phyloP scores from a whole-genome alignment of 75 land plant genomes.

The Isoetes taiwanensis region DNA sequence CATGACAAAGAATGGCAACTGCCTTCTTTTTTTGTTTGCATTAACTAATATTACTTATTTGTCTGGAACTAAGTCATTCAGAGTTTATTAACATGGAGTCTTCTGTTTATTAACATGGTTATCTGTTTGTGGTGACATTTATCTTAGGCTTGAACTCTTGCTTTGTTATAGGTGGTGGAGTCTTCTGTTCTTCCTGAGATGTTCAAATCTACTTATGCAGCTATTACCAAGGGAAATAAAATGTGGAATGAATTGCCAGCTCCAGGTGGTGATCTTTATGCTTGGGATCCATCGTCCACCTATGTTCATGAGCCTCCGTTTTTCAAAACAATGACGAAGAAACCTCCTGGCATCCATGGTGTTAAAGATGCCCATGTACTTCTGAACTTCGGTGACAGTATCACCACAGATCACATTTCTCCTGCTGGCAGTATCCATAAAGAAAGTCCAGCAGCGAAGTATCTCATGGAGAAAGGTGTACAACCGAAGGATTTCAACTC shows the following conservation, averaged over 20 bases:
- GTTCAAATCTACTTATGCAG: conserved; percentile 72
- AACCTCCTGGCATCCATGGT: conserved; percentile 74
- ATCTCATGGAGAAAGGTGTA: conserved; percentile 71
- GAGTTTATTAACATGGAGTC: not conserved
- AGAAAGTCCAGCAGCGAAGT: conserved; percentile 90
- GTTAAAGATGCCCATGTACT: conserved; percentile 81
- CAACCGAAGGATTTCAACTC: conserved; percentile 76
- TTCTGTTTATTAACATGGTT: not conserved
- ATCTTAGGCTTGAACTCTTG: not conserved
- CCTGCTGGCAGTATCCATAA: conserved; percentile 91
- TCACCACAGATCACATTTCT: conserved; percentile 87
- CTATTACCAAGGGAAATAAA: conserved; percentile 80
- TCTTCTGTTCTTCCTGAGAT: conserved; percentile 74
- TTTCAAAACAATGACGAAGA: conserved; percentile 66
- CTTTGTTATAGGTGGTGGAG: conserved; percentile 52
- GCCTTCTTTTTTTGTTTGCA: not conserved
- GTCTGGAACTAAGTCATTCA: no score
- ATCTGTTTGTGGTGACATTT: not conserved
- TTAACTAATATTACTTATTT: no score
- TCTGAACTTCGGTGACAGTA: conserved; percentile 84
- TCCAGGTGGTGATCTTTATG: conserved; percentile 47
- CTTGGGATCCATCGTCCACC: conserved; percentile 84
- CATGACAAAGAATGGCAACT: not conserved
- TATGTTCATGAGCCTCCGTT: conserved; percentile 95
- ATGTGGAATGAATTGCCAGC: conserved; percentile 75